Conservation (phyloP, 2,329 filamentous ascomycete species). For the Fusarium foetens region DNA sequence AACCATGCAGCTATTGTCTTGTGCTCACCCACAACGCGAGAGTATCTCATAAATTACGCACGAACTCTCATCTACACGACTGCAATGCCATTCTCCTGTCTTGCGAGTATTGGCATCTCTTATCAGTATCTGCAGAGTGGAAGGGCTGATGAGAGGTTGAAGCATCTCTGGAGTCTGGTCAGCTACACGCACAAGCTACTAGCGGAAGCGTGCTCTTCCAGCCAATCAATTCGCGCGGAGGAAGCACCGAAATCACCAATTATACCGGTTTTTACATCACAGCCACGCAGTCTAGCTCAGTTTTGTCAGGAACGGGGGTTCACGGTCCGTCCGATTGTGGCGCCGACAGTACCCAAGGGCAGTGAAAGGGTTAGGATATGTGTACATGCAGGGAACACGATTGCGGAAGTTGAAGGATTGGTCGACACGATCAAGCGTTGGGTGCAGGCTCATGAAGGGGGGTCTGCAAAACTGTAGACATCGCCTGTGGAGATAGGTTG, state of each 20-base stretch:
- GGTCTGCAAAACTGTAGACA: not conserved
- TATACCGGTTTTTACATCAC: slow-evolving; percentile 67
- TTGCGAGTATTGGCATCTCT: slow-evolving; percentile 66
- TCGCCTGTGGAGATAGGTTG: not conserved
- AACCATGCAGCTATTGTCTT: slow-evolving; percentile 61
- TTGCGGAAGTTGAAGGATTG: slow-evolving; percentile 65
- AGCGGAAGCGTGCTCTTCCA: slow-evolving; percentile 45
- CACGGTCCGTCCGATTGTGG: slow-evolving; percentile 72
- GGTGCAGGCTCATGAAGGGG: slow-evolving; percentile 38
- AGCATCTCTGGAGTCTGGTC: slow-evolving; percentile 48
- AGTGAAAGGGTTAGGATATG: slow-evolving; percentile 73
- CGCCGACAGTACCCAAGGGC: slow-evolving; percentile 73
- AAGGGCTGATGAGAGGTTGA: slow-evolving; percentile 52
- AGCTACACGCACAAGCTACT: slow-evolving; percentile 60
- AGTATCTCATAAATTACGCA: slow-evolving; percentile 80
- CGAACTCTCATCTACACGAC: slow-evolving; percentile 81
- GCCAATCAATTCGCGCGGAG: slow-evolving; percentile 46
- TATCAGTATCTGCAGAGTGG: slow-evolving; percentile 67
- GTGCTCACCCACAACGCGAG: slow-evolving; percentile 66
- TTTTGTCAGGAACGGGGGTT: slow-evolving; percentile 69
- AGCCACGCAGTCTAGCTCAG: slow-evolving; percentile 67
- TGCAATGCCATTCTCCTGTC: slow-evolving; percentile 69
- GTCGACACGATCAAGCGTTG: slow-evolving; percentile 60
- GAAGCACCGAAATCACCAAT: slow-evolving; percentile 67
- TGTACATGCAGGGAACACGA: slow-evolving; percentile 73